Percentiles rank a stretch among this genome's conserved stretches.
phyloP scores from a whole-genome alignment of 495 filamentous ascomycete species.

The Annulohypoxylon maeteangense region DNA sequence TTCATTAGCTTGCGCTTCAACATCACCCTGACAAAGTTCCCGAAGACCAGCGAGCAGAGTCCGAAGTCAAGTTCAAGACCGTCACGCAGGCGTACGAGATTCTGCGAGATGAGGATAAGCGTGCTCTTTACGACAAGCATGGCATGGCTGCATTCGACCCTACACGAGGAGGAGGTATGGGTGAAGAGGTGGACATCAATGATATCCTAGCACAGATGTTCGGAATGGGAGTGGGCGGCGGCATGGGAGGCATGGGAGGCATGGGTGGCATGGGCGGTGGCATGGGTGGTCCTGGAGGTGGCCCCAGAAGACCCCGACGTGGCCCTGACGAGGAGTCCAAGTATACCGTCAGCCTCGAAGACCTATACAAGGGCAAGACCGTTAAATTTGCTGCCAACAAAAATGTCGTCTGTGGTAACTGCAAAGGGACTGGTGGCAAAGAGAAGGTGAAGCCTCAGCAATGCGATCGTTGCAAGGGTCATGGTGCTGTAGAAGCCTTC shows the following conservation, averaged over 20 bases:
- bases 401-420: conserved; percentile 85
- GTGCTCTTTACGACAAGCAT: conserved; percentile 88
- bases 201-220: conserved; percentile 96
- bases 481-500: conserved; percentile 76
- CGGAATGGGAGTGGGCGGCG: conserved; percentile 75
- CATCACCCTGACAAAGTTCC: conserved; percentile 97
- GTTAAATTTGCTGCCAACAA: conserved; percentile 94
- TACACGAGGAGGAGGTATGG: conserved; percentile 71
- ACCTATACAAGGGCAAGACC: conserved; percentile 98
- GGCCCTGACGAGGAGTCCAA: conserved; percentile 88
- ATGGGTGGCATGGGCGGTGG: no score
- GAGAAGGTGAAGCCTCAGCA: conserved; percentile 86
- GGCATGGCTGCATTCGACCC: conserved; percentile 94
- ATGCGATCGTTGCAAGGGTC: conserved; percentile 84
- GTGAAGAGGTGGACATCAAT: conserved; percentile 80
- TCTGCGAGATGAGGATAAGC: conserved; percentile 93
- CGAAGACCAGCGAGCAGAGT: conserved; percentile 81
- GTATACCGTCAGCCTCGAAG: conserved; percentile 90
- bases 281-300: conserved; percentile 57
- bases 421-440: conserved; percentile 91
- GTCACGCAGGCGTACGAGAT: conserved; percentile 97
- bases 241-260: conserved; percentile 58
- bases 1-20: conserved; percentile 78
- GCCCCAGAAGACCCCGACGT: conserved; percentile 69
- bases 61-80: conserved; percentile 90